Base-by-base conservation (phyloP, 108 stramenopile species). In the Cyclotella kingstonii region DNA sequence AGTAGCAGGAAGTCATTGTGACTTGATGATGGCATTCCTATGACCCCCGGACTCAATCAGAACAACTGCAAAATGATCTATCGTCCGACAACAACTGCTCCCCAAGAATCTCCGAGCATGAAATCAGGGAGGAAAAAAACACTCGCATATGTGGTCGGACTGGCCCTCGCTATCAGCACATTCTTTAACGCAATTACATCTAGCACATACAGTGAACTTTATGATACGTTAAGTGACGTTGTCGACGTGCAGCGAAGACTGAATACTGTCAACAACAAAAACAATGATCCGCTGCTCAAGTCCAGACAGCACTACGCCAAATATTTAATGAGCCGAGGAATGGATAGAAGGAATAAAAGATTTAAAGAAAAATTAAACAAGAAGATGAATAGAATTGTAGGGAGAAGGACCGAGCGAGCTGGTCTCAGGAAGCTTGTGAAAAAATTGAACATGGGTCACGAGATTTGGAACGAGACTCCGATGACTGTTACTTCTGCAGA, bases 381-480 rank as follows among this genome's bases (percentile, higher is more conserved):
- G 27, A 26, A 21, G 31, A 50, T 50, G 49, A 29, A 7, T n/a
- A 27, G 26, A 10, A 30, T 50, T 2, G 31, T 9, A 30, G 49
- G 14, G 29, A 15, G 12, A 4, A 50, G 49, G 27, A 15, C 12
- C 12, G 26, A 26, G 49, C 2, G 49, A 30, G 49, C 7, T 1
- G 49, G 49, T 15, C 29, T 3, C 12, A 50, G 49, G 49, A 50
- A 50, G 49, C 28, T 50, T 21, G 5, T 7, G 10, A 27, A 30
- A 15, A 12, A 29, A 11, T 4, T 50, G 49, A 21, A 50, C 10
- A 28, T 50, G 14, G 28, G 49, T 1, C 29, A 50, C 7, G 49
- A 30, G 26, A 30, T 50, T 27, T 50, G 49, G 49, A n/a, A 21
- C 1, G 49, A 30, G 5, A 50, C 49, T 4, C 49, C 49, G 22